phyloP scores from a whole-genome alignment of 768 basidiomycete genomes.

The Russula earlei region DNA sequence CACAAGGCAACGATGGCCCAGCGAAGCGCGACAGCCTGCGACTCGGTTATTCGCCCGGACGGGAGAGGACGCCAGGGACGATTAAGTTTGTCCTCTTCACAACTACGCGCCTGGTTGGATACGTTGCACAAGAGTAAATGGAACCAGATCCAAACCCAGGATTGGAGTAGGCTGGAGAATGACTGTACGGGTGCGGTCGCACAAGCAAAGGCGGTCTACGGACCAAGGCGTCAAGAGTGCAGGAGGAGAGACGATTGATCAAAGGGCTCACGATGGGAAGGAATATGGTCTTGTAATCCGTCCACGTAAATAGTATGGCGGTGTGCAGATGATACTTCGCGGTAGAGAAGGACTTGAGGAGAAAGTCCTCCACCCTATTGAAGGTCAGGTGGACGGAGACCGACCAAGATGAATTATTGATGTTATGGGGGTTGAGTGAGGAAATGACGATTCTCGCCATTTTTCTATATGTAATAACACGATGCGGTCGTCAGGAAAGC shows the following conservation, averaged over 20 bases:
- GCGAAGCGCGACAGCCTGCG: slow-evolving; percentile 17
- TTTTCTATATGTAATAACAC: background rate
- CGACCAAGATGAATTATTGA: slow-evolving; percentile 13
- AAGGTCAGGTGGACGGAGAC: slow-evolving; percentile 13
- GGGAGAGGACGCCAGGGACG: slow-evolving; percentile 25
- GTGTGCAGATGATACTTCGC: slow-evolving; percentile 19
- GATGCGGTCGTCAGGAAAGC: background rate
- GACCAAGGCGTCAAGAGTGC: background rate
- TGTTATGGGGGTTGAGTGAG: slow-evolving; percentile 14
- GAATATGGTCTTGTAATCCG: slow-evolving; percentile 26
- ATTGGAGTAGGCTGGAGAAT: slow-evolving; percentile 11
- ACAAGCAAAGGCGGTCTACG: slow-evolving; percentile 18
- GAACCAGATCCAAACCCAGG: slow-evolving; percentile 23
- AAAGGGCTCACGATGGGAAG: slow-evolving; percentile 22
- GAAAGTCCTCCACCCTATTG: slow-evolving; percentile 1
- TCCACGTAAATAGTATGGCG: slow-evolving; percentile 25
- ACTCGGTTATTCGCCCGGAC: slow-evolving; percentile 21
- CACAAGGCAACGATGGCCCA: slow-evolving; percentile 20
- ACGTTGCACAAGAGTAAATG: slow-evolving; percentile 23
- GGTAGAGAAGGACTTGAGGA: slow-evolving; percentile 5
- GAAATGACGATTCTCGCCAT: slow-evolving; percentile 18
- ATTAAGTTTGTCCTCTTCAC: slow-evolving; percentile 22
- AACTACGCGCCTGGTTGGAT: slow-evolving; percentile 22
- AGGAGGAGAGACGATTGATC: background rate
- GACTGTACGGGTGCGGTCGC: slow-evolving; percentile 18